These are phyloP conservation scores for Solanum stenotomum DNA, from an alignment of 257 asterid genomes.

Conservation along the genomic window DNA sequence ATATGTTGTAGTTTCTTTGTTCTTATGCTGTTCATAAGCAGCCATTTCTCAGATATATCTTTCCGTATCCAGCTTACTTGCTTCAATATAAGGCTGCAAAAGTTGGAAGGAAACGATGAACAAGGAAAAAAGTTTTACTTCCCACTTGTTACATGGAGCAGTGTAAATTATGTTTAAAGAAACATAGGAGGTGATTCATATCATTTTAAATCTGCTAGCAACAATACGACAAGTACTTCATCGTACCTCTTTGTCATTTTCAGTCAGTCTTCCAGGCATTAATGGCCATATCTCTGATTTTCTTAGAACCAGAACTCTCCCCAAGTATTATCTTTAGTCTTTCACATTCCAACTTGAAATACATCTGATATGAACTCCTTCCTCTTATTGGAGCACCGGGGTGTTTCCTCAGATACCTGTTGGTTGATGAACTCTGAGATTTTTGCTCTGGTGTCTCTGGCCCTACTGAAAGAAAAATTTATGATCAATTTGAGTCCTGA, in stretches of 20 bases:
- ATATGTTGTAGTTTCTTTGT: not conserved
- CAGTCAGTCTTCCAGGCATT: constrained; percentile 43
- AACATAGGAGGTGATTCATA: not conserved
- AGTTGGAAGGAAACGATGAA: not conserved
- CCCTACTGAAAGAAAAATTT: constrained; percentile 19
- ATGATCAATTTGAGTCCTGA: not conserved
- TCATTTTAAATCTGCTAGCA: not conserved
- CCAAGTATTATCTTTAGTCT: constrained; percentile 31
- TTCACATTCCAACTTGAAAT: constrained; percentile 40
- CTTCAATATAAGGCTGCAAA: constrained; percentile 55
- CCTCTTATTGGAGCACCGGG: constrained; percentile 31
- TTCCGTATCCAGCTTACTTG: constrained; percentile 51
- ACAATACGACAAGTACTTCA: not conserved
- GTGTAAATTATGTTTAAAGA: not conserved
- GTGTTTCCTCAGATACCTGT: constrained; percentile 8
- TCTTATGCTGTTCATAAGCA: constrained; percentile 11
- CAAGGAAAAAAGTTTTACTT: not conserved
- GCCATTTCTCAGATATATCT: constrained; percentile 41
- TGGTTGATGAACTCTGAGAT: not conserved
- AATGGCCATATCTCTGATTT: constrained; percentile 31
- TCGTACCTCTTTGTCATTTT: constrained; percentile 41
- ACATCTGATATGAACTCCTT: constrained; percentile 51
- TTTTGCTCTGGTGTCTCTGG: constrained; percentile 8
- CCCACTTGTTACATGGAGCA: not conserved
- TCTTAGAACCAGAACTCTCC: constrained; percentile 17